phyloP scores from a whole-genome alignment of 306 rosid species.

The Crataegus laevigata region DNA sequence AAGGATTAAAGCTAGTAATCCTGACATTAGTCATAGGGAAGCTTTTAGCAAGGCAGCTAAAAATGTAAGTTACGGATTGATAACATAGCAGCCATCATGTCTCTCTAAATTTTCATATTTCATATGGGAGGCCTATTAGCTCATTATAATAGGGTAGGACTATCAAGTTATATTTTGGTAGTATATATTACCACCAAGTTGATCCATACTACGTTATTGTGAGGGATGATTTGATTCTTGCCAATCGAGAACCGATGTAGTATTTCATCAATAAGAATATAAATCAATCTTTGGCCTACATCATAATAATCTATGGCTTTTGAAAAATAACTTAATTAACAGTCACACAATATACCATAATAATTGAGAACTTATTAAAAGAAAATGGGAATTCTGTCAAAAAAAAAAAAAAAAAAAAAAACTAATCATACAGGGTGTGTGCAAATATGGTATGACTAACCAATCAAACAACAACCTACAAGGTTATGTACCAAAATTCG shows the following conservation, averaged over 20 bases:
- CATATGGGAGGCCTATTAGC: neutral
- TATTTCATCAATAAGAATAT: neutral
- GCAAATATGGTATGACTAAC: neutral
- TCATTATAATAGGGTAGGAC: neutral
- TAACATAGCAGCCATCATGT: neutral
- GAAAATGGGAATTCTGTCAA: neutral
- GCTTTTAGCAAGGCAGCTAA: constrained; percentile 97
- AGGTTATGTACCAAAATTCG: neutral
- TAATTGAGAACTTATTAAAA: neutral
- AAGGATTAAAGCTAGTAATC: constrained; percentile 92
- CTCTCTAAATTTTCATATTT: neutral
- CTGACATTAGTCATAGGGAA: constrained; percentile 92
- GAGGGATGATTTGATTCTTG: neutral
- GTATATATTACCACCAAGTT: neutral
- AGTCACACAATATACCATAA: neutral
- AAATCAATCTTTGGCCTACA: too few species aligned
- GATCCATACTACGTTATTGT: neutral
- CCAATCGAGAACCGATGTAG: neutral
- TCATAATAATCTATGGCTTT: neutral
- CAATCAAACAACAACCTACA: neutral
- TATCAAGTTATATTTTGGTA: neutral
- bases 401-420: too few species aligned
- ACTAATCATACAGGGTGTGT: neutral
- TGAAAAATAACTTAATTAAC: neutral
- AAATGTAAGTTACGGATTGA: constrained; percentile 55